Evolutionary conservation across 2,329 filamentous ascomycete species (phyloP), one percentile per base, ranked within the genome.

Genomic region (Alternaria sp.): DNA sequence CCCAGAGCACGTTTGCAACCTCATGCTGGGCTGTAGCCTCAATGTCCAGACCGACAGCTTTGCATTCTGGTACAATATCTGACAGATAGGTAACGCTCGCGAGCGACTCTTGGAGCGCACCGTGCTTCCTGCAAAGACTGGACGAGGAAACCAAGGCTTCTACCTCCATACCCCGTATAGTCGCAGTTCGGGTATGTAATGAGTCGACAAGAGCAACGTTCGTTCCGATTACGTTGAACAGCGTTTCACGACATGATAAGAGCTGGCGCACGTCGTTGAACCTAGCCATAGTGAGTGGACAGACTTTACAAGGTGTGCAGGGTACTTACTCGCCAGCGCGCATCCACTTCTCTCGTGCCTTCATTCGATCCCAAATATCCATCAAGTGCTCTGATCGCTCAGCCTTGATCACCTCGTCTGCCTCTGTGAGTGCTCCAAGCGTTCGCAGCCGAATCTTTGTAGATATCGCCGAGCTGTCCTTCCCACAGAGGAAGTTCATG

Each of bases 1-100:
- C 93, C 94, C 95, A 99, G 1, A 99, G 82, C 7, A 96, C 93
- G 71, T 91, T 93, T 11, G 96, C 94, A 8, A 92, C 87, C 77
- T 98, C 95, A 55, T 94, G 87, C 65, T 90, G 89, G 40, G 93
- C 87, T 12, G 89, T 89, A 12, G 89, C 91, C 72, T 93, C 90
- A 45, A 97, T 87, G 59, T 89, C 86, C 2, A 98, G 80, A 0
- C 91, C 92, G n/a, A 92, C 79, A 0, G 86, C 83, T 61, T 86
- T 85, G 74, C 92, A 95, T 4, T 89, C 83, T 6, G 83, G 76
- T n/a, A 93, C 87, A 27, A 98, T 84, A 57, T 92, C 89, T 12
- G 89, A 91, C n/a, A 99, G 84, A 27, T 90, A 89, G 3, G 94
- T 95, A 12, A 93, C 91, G 12, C 93, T 88, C 65, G 93, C 94